Conservation (phyloP, 31 red algal species). For the Pterothamnion heteromorphum region DNA sequence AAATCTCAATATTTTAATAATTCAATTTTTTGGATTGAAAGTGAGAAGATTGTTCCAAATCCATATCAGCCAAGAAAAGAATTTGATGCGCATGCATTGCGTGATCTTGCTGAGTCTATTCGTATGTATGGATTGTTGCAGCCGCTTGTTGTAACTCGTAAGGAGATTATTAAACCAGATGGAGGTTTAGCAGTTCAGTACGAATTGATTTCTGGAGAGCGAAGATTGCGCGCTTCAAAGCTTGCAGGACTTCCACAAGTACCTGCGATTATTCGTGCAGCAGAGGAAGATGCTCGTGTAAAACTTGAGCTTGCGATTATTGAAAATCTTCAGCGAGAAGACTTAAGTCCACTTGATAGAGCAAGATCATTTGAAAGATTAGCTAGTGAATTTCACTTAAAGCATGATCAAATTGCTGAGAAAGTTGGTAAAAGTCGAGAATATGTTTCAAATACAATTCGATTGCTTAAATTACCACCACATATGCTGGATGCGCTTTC, state of each 20-base stretch:
- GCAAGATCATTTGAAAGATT: neutral
- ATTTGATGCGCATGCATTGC: neutral
- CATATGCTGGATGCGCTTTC: neutral
- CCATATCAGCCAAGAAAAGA: neutral
- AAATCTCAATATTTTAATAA: too few relatives aligned
- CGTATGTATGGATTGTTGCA: neutral
- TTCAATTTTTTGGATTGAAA: neutral
- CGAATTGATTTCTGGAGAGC: neutral
- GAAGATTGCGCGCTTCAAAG: neutral
- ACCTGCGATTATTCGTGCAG: neutral
- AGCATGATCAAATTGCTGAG: slow-evolving; percentile 11
- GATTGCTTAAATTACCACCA: neutral
- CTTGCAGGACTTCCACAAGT: neutral
- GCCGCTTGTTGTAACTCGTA: neutral
- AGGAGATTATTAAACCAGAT: neutral
- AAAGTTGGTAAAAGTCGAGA: neutral
- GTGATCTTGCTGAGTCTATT: neutral
- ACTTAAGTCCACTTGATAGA: slow-evolving; percentile 13
- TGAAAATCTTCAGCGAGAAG: slow-evolving; percentile 14
- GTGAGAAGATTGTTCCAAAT: neutral
- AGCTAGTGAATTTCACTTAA: neutral
- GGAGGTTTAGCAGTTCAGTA: neutral
- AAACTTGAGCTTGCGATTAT: neutral
- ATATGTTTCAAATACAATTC: neutral
- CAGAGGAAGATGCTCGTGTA: neutral